These are phyloP conservation scores for Actinomortierella wolfii DNA, from an alignment of 371 early-diverging fungal genomes.

Conservation along the genomic window DNA sequence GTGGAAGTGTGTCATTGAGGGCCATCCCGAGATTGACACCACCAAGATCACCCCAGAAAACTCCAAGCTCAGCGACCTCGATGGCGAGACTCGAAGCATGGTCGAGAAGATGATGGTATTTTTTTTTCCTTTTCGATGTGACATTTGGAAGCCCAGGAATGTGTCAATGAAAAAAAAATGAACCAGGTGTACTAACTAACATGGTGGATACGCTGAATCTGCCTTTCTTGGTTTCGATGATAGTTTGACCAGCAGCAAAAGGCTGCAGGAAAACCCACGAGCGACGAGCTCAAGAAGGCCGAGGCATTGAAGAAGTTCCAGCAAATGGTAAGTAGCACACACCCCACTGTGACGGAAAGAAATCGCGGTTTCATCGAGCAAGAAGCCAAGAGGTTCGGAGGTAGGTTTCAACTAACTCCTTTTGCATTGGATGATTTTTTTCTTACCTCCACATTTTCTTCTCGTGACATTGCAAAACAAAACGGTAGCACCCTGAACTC, in stretches of 20 bases:
- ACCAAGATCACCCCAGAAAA: conserved; percentile 91
- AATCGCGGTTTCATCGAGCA: background rate
- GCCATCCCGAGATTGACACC: conserved; percentile 87
- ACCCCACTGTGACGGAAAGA: no score
- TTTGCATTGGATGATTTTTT: background rate
- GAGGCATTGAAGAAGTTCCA: conserved; percentile 83
- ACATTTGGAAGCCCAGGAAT: background rate
- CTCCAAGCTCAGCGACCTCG: conserved; percentile 85
- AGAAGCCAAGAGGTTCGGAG: background rate
- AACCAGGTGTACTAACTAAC: background rate
- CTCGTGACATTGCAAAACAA: no score
- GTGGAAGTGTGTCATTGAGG: conserved; percentile 89
- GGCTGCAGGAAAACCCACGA: conserved; percentile 78
- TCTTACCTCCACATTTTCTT: no score
- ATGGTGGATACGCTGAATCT: background rate
- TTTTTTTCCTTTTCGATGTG: background rate
- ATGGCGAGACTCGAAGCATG: conserved; percentile 91
- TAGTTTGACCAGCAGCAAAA: conserved; percentile 94
- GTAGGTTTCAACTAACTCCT: background rate
- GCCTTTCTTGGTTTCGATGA: background rate
- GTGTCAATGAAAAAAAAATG: background rate
- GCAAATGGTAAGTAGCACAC: conserved; percentile 50
- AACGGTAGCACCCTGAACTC: conserved; percentile 32
- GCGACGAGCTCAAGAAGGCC: conserved; percentile 82
- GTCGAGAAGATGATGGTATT: conserved; percentile 84